Conservation (phyloP, 768 basidiomycete genomes). For the Favolaschia claudopus region DNA sequence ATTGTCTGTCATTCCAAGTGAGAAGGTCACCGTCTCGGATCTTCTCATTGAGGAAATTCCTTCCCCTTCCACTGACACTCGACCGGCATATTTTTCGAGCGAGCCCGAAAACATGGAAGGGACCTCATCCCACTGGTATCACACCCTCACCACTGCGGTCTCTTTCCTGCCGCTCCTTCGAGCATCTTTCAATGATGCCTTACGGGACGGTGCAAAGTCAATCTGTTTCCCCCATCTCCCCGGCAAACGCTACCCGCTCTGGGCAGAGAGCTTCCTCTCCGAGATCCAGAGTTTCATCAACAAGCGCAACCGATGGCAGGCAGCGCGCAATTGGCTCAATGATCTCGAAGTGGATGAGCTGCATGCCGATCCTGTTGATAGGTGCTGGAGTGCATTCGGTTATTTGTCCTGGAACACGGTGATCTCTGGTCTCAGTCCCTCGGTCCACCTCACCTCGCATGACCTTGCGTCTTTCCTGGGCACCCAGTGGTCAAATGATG, state of each 20-base stretch:
- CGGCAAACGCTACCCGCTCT: background rate
- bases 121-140: background rate
- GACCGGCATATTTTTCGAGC: background rate
- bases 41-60: too few species aligned
- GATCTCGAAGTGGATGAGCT: too few species aligned
- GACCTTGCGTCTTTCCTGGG: background rate
- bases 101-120: background rate
- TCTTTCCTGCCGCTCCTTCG: background rate
- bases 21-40: too few species aligned
- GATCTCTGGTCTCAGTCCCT: background rate
- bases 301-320: too few species aligned
- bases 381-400: background rate
- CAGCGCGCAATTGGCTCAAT: too few species aligned
- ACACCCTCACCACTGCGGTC: background rate
- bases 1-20: too few species aligned
- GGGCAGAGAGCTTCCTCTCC: background rate
- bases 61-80: too few species aligned
- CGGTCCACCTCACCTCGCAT: conserved; percentile 1
- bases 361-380: background rate
- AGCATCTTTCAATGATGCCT: background rate
- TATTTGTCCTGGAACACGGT: background rate
- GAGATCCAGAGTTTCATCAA: background rate
- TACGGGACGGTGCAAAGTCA: background rate
- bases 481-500: background rate
- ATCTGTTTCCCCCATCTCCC: conserved; percentile 1